A percentile compares a stretch with the other conserved stretches of the same genome.
Evolutionary conservation across 2,329 filamentous ascomycete species (phyloP).

Genomic region (Neofusicoccum sp.): DNA sequence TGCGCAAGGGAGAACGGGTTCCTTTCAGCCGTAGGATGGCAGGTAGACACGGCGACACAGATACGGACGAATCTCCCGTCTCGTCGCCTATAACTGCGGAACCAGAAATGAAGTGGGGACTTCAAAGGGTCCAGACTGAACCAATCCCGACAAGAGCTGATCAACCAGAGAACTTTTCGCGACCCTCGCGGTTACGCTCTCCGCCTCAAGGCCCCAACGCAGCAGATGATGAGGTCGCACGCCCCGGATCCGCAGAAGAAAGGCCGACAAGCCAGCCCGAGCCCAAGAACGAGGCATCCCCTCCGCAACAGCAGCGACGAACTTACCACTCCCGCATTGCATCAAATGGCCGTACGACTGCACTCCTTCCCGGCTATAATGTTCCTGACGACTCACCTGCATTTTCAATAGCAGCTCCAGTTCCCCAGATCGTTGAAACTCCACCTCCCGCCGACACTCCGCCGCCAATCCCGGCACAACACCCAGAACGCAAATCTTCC

Average conservation of each 20-base stretch:
- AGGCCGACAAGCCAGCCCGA: conserved; percentile 22
- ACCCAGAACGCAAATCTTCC: conserved; percentile 54
- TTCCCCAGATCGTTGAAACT: conserved; percentile 63
- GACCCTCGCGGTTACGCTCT: conserved; percentile 45
- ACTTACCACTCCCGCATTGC: conserved; percentile 57
- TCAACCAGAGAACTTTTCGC: conserved; percentile 57
- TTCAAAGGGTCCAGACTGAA: conserved; percentile 69
- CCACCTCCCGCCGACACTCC: conserved; percentile 41
- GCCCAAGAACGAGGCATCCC: conserved; percentile 23
- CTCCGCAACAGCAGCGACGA: conserved; percentile 32
- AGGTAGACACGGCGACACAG: conserved; percentile 55
- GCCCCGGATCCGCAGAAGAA: conserved; percentile 14
- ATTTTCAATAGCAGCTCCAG: conserved; percentile 30
- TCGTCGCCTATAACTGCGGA: conserved; percentile 8
- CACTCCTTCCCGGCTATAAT: conserved; percentile 48
- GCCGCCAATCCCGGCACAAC: conserved; percentile 26
- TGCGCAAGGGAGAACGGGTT: conserved; percentile 73
- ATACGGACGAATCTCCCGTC: conserved; percentile 49
- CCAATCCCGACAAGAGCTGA: conserved; percentile 48
- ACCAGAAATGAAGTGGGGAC: conserved; percentile 40
- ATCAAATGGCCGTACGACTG: conserved; percentile 57
- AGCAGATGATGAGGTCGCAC: not conserved
- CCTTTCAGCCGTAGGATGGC: conserved; percentile 72
- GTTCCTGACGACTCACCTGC: conserved; percentile 20
- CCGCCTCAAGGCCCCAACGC: conserved; percentile 21